phyloP scores from a whole-genome alignment of 495 filamentous ascomycete genomes.

The Jackrogersella minutella region DNA sequence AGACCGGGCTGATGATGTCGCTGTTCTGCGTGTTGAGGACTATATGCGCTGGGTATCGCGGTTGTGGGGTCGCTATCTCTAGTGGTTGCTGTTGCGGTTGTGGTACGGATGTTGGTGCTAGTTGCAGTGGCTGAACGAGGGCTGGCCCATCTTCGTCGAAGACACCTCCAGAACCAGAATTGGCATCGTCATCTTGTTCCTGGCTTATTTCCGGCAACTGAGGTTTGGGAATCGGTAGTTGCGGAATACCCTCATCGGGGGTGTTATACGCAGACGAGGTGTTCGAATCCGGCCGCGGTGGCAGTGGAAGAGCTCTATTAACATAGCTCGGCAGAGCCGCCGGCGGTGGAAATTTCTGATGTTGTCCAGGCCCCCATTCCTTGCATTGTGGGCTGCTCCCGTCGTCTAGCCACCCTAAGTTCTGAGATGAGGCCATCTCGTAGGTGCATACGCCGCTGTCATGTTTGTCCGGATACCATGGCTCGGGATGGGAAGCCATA shows the following conservation, averaged over 20 bases:
- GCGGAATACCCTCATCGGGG: background rate
- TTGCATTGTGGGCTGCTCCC: background rate
- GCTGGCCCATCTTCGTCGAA: slow-evolving; percentile 14
- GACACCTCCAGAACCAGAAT: background rate
- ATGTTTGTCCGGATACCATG: background rate
- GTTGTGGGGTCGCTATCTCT: slow-evolving; percentile 25
- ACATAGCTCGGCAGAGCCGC: slow-evolving; percentile 25
- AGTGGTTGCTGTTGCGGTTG: background rate
- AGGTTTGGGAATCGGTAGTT: background rate
- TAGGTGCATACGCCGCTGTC: background rate
- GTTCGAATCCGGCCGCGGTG: slow-evolving; percentile 16
- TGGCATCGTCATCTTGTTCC: background rate
- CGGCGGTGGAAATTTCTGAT: slow-evolving; percentile 25
- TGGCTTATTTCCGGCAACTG: background rate
- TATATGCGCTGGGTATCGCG: slow-evolving; percentile 13
- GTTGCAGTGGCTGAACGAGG: slow-evolving; percentile 13
- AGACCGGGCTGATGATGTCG: slow-evolving; percentile 28
- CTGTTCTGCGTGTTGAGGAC: slow-evolving; percentile 7
- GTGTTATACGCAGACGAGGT: slow-evolving; percentile 9
- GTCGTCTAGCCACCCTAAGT: background rate
- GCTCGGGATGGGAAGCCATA: background rate
- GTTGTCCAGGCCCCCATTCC: background rate
- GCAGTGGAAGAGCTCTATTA: slow-evolving; percentile 32
- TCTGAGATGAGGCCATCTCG: slow-evolving; percentile 23
- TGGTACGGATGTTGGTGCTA: background rate